Conservation (phyloP, 495 filamentous ascomycete genomes). For the Xylaria palmicola region DNA sequence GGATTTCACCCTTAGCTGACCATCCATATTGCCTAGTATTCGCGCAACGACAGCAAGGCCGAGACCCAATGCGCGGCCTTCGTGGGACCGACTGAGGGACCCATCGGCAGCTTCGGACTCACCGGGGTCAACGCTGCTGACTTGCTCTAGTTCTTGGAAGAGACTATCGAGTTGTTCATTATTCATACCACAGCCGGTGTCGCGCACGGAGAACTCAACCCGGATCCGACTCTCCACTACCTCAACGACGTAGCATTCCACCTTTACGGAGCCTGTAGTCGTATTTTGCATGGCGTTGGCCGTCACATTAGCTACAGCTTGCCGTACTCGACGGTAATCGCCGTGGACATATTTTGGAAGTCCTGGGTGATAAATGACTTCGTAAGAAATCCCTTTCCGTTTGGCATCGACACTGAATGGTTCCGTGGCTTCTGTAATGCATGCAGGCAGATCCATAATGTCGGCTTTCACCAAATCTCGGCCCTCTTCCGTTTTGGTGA, state of each 20-base stretch:
- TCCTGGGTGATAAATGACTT: constrained; percentile 64
- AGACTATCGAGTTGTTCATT: constrained; percentile 68
- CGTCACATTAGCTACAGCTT: constrained; percentile 77
- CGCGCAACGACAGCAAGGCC: constrained; percentile 85
- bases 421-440: constrained; percentile 73
- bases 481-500: constrained; percentile 87
- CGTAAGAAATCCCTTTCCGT: constrained; percentile 70
- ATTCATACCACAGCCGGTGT: constrained; percentile 81
- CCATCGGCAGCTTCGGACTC: constrained; percentile 35
- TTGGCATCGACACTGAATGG: constrained; percentile 72
- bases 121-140: constrained; percentile 56
- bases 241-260: constrained; percentile 63
- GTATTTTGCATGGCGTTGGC: constrained; percentile 90
- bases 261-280: constrained; percentile 60
- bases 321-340: constrained; percentile 75
- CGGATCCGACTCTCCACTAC: constrained; percentile 47
- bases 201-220: constrained; percentile 72
- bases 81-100: constrained; percentile 25
- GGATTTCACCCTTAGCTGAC: constrained; percentile 83
- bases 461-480: constrained; percentile 79
- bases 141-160: constrained; percentile 87
- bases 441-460: constrained; percentile 68
- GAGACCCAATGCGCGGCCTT: constrained; percentile 64
- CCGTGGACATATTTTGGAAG: constrained; percentile 73
- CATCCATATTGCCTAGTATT: constrained; percentile 85